Percentiles rank a stretch among this genome's conserved stretches.
Conservation (phyloP, 495 filamentous ascomycete genomes). For the Thozetella sp. region DNA sequence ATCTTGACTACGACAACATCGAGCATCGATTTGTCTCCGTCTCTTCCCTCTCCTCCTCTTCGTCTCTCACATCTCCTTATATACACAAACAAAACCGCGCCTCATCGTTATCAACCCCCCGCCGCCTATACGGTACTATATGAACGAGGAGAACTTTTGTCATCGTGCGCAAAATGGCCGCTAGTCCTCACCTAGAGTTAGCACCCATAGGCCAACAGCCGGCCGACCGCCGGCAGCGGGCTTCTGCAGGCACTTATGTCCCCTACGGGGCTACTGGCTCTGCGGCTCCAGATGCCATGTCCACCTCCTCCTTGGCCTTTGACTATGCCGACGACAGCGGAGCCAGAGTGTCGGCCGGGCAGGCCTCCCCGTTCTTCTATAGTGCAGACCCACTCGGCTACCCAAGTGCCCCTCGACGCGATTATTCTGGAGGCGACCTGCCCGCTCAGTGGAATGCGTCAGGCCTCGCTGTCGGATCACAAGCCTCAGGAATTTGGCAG, state of each 20-base stretch:
- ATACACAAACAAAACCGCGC: too few relatives aligned
- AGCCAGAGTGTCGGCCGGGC: not conserved
- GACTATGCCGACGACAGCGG: not conserved
- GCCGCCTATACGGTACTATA: too few relatives aligned
- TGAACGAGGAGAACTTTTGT: not conserved
- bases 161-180: not conserved
- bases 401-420: not conserved
- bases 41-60: too few relatives aligned
- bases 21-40: too few relatives aligned
- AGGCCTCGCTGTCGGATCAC: not conserved
- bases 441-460: not conserved
- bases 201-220: not conserved
- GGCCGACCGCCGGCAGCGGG: not conserved
- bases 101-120: too few relatives aligned
- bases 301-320: not conserved
- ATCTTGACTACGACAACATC: too few relatives aligned
- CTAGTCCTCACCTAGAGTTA: not conserved
- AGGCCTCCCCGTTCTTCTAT: not conserved
- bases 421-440: not conserved
- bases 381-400: not conserved
- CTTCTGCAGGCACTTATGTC: constrained; percentile 1
- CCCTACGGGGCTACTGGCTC: not conserved
- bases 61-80: too few relatives aligned
- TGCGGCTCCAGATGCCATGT: not conserved
- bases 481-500: not conserved